A percentile compares a stretch with the other conserved stretches of the same genome.
These are phyloP conservation scores for Paralagenidium karlingii DNA, from an alignment of 352 stramenopile genomes.

Conservation along the genomic window DNA sequence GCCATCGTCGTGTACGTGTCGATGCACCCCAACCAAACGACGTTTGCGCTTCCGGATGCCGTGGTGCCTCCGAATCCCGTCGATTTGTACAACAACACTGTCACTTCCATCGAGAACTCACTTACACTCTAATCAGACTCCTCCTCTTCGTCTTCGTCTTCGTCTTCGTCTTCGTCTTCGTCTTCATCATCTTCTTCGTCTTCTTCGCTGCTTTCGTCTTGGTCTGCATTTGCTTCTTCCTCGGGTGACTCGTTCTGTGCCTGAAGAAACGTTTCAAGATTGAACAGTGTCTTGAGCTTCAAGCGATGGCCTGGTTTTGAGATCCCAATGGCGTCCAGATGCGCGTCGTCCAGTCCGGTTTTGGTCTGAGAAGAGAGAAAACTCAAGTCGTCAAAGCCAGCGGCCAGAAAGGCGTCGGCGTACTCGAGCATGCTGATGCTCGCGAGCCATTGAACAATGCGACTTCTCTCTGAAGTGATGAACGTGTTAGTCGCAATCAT, in stretches of 20 bases:
- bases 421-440: conserved; percentile 65
- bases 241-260: conserved; percentile 4
- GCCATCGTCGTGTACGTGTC: conserved; percentile 79
- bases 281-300: conserved; percentile 52
- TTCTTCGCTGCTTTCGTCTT: conserved; percentile 8
- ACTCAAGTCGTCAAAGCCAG: conserved; percentile 50
- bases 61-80: conserved; percentile 68
- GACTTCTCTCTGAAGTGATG: too few relatives aligned
- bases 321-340: conserved; percentile 47
- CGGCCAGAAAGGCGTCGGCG: conserved; percentile 19
- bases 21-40: conserved; percentile 53
- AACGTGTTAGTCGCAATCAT: conserved; percentile 16
- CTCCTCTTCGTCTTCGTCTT: conserved; percentile 5
- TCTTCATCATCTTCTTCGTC: conserved; percentile 5
- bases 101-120: conserved; percentile 44
- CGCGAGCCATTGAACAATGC: too few relatives aligned
- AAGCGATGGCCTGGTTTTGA: conserved; percentile 50
- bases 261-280: conserved; percentile 38
- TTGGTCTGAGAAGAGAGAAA: conserved; percentile 24
- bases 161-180: conserved; percentile 11
- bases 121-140: conserved; percentile 7
- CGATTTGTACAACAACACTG: conserved; percentile 62
- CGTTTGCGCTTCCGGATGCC: conserved; percentile 78
- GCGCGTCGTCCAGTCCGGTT: conserved; percentile 27
- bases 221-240: conserved; percentile 11